These are phyloP conservation scores for Corynespora cassiicola DNA, from an alignment of 2,329 filamentous ascomycete genomes.

Conservation along the genomic window DNA sequence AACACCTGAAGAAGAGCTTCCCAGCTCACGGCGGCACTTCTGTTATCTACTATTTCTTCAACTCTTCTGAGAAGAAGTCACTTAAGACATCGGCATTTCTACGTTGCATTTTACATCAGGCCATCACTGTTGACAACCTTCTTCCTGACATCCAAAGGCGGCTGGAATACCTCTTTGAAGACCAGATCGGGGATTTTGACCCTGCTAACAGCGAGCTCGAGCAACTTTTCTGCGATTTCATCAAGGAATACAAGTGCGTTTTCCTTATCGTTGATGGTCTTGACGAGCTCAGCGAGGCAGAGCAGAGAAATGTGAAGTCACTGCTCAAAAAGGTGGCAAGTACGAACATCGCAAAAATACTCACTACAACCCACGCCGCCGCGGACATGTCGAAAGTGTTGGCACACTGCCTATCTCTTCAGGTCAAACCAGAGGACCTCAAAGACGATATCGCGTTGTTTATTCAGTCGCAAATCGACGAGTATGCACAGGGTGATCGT, in stretches of 20 bases:
- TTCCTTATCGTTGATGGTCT: slow-evolving; percentile 19
- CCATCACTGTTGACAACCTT: slow-evolving; percentile 8
- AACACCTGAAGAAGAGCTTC: slow-evolving; percentile 6
- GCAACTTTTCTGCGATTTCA: slow-evolving; percentile 10
- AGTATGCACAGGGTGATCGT: slow-evolving; percentile 7
- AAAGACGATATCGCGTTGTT: slow-evolving; percentile 9
- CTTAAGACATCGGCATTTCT: slow-evolving; percentile 8
- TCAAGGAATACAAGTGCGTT: slow-evolving; percentile 9
- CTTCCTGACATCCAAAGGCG: slow-evolving; percentile 8
- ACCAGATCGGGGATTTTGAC: slow-evolving; percentile 10
- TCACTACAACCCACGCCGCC: slow-evolving; percentile 11
- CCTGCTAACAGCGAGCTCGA: slow-evolving; percentile 11
- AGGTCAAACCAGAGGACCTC: slow-evolving; percentile 10
- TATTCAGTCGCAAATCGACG: slow-evolving; percentile 7
- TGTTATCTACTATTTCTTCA: slow-evolving; percentile 16
- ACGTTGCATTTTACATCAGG: slow-evolving; percentile 12
- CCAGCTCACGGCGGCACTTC: slow-evolving; percentile 7
- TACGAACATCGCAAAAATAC: slow-evolving; percentile 10
- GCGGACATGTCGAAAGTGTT: slow-evolving; percentile 16
- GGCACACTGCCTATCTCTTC: slow-evolving; percentile 1
- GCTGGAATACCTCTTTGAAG: slow-evolving; percentile 12
- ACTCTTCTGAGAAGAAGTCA: slow-evolving; percentile 12
- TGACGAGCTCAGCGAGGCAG: slow-evolving; percentile 12
- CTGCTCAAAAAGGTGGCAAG: slow-evolving; percentile 16
- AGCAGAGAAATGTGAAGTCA: slow-evolving; percentile 14